phyloP scores from a whole-genome alignment of 345 rosid species.

The Lumnitzera racemosa region DNA sequence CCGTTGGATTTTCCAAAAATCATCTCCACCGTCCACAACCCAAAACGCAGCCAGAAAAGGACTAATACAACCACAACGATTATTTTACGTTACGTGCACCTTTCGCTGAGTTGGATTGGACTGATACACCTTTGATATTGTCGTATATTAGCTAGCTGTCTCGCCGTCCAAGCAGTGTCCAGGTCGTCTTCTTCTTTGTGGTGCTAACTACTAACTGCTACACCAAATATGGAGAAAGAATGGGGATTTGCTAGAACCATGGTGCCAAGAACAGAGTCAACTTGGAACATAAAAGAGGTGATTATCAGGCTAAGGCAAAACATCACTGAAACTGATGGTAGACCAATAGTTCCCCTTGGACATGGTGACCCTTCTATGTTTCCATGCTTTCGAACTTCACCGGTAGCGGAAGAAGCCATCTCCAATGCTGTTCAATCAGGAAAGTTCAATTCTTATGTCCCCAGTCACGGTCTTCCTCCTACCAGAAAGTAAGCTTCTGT shows the following conservation, averaged over 20 bases:
- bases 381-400: slow-evolving; percentile 29
- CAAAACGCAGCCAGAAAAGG: no score
- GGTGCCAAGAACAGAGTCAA: neutral
- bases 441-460: slow-evolving; percentile 33
- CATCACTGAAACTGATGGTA: slow-evolving; percentile 22
- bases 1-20: no score
- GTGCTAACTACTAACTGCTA: no score
- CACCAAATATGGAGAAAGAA: no score
- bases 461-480: slow-evolving; percentile 28
- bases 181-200: no score
- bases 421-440: slow-evolving; percentile 32
- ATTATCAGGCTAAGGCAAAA: slow-evolving; percentile 10
- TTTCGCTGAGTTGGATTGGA: no score
- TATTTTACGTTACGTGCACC: no score
- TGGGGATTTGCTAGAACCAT: neutral
- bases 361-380: slow-evolving; percentile 52
- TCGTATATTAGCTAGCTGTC: no score
- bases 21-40: no score
- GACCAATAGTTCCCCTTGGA: slow-evolving; percentile 27
- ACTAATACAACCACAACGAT: no score
- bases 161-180: no score
- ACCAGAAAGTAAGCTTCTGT: slow-evolving; percentile 15
- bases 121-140: no score
- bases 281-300: slow-evolving; percentile 12
- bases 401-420: slow-evolving; percentile 38